Conservation (phyloP, 2,329 filamentous ascomycete genomes). For the Paraconiothyrium sp. region DNA sequence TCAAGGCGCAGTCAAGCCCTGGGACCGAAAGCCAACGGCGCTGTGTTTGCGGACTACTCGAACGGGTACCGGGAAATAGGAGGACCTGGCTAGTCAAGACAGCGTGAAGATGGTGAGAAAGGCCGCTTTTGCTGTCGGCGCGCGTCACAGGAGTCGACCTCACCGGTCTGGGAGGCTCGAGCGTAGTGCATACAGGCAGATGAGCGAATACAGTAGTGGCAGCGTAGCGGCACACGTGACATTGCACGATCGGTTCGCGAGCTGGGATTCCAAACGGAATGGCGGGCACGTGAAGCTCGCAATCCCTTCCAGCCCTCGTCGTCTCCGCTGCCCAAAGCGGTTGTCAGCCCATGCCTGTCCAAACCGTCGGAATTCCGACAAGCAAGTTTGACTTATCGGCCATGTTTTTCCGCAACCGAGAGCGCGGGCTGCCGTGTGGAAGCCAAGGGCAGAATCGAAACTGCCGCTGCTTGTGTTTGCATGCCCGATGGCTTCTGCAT, state of each 20-base stretch:
- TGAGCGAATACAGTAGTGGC: conserved; percentile 4
- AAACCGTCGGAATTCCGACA: conserved; percentile 28
- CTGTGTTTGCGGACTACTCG: conserved; percentile 3
- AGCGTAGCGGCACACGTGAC: conserved; percentile 10
- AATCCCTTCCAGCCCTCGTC: conserved; percentile 26
- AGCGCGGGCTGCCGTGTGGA: conserved; percentile 18
- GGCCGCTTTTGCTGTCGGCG: conserved; percentile 2
- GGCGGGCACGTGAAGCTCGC: conserved; percentile 26
- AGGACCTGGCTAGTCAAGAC: not conserved
- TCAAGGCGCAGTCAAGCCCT: conserved; percentile 18
- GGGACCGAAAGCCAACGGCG: conserved; percentile 21
- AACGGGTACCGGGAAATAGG: conserved; percentile 10
- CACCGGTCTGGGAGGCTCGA: conserved; percentile 34
- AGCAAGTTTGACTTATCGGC: conserved; percentile 20
- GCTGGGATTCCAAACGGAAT: conserved; percentile 2
- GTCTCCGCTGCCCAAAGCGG: conserved; percentile 17
- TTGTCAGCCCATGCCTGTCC: conserved; percentile 14
- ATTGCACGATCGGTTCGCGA: conserved; percentile 2
- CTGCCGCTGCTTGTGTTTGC: conserved; percentile 3
- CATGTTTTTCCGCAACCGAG: conserved; percentile 29
- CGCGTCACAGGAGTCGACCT: conserved; percentile 23
- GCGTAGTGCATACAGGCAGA: conserved; percentile 20
- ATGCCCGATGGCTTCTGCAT: not conserved
- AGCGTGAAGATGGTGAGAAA: not conserved
- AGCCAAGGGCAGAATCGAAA: not conserved